Evolutionary conservation across 2,329 filamentous ascomycete species (phyloP).

Genomic region (Tricladium varicosporioides): DNA sequence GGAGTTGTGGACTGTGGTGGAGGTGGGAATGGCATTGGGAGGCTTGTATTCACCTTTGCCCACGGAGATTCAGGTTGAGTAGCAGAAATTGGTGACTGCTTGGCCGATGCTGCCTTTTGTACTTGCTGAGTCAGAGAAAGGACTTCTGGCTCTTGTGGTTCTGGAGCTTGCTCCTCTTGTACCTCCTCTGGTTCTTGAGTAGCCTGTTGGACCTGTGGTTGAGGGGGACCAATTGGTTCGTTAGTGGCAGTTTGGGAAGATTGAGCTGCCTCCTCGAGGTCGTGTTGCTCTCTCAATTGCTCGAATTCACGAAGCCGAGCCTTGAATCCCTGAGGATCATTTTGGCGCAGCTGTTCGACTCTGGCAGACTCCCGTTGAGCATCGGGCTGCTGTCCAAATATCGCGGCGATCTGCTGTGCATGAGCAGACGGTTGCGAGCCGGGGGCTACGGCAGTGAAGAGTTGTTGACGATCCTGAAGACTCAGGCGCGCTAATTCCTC

Average conservation of each 20-base stretch:
- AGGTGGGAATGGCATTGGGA: constrained; percentile 74
- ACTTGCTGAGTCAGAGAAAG: constrained; percentile 82
- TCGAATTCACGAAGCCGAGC: constrained; percentile 78
- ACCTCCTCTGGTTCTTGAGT: constrained; percentile 32
- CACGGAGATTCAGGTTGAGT: constrained; percentile 50
- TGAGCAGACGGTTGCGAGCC: constrained; percentile 24
- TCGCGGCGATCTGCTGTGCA: constrained; percentile 30
- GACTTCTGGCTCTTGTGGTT: constrained; percentile 41
- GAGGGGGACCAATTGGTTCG: constrained; percentile 28
- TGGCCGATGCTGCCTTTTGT: constrained; percentile 66
- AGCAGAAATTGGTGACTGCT: constrained; percentile 50
- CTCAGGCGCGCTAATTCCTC: constrained; percentile 74
- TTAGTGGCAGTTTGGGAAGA: constrained; percentile 33
- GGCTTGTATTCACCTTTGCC: constrained; percentile 58
- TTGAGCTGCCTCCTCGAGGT: constrained; percentile 45
- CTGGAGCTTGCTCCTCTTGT: constrained; percentile 26
- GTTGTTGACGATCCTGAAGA: constrained; percentile 36
- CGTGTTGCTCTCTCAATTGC: constrained; percentile 70
- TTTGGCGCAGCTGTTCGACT: constrained; percentile 60
- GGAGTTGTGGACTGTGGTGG: constrained; percentile 73
- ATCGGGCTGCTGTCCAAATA: constrained; percentile 29
- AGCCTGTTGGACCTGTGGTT: constrained; percentile 22
- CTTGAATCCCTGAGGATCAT: constrained; percentile 60
- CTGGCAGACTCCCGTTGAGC: constrained; percentile 51
- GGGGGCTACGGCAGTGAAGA: constrained; percentile 16